Base-by-base conservation (phyloP, 2,329 filamentous ascomycete species). In the Stagonosporopsis vannaccii region DNA sequence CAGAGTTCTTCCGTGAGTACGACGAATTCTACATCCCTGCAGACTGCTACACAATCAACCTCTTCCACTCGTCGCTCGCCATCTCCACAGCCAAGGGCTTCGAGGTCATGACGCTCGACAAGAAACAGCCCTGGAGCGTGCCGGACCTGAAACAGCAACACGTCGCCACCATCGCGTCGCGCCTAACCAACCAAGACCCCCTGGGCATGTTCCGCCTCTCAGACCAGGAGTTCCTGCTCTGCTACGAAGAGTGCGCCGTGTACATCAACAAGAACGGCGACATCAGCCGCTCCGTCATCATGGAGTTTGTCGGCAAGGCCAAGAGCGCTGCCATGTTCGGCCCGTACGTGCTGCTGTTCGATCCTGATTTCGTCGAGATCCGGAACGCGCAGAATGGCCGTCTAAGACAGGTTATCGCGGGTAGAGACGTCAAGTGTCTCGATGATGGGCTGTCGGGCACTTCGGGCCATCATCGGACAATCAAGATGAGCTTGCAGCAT, bases 181-280 rank as follows among this genome's bases (percentile, higher is more conserved):
- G 93, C 25, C 90, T 99, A 65, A 86, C 86, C 53, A 89, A 91
- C 63, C 91, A 97, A 70, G 86, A 88, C 52, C 94, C 95, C 0
- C 81, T 99, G 11, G 93, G 93, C 66, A 99, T 99, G 95, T 97
- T 99, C 82, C 88, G 93, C 36, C 86, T 99, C 51, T 90, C 90
- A 53, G 95, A 82, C 49, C 71, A 76, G 50, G 77, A 97, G 75
- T 99, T 98, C 77, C 81, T 99, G 23, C 87, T 97, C 44, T 91
- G 90, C 33, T 99, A 98, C 75, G 91, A 96, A 76, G 92, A 97
- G 76, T 98, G 94, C 67, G 95, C 93, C 17, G 93, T 99, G 8
- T 99, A 98, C 71, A 90, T 98, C 72, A 96, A 99, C 81, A 97
- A 98, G 78, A 92, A 98, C 76, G 95, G 95, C 63, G 95, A 99